These are phyloP conservation scores for Teunomyces barrocoloradensis DNA, from an alignment of 805 yeast genomes.

Conservation along the genomic window DNA sequence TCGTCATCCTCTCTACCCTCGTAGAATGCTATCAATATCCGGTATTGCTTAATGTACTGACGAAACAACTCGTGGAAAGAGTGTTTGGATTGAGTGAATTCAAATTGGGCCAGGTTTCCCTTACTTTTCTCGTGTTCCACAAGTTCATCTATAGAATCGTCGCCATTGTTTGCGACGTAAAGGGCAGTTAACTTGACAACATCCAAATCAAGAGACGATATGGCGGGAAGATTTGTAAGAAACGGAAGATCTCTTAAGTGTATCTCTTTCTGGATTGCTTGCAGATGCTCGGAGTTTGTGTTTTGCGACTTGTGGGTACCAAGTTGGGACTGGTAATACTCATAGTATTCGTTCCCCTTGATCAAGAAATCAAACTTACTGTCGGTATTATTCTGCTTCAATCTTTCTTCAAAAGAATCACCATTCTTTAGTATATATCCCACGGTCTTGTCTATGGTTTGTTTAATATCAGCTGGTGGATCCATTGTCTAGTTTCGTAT, in stretches of 20 bases:
- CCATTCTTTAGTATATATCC: conserved; percentile 72
- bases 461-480: conserved; percentile 13
- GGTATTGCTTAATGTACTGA: conserved; percentile 57
- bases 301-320: conserved; percentile 19
- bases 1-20: conserved; percentile 8
- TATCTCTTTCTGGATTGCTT: background rate
- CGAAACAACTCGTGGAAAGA: conserved; percentile 54
- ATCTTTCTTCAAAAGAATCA: conserved; percentile 55
- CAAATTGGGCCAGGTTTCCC: conserved; percentile 55
- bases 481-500: background rate
- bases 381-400: conserved; percentile 46
- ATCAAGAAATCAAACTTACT: conserved; percentile 64
- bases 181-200: conserved; percentile 72
- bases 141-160: conserved; percentile 31
- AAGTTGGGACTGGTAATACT: conserved; percentile 54
- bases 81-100: conserved; percentile 60
- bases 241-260: conserved; percentile 2
- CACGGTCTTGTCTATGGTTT: conserved; percentile 68
- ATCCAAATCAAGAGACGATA: conserved; percentile 64
- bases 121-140: conserved; percentile 35
- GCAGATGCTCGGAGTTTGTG: conserved; percentile 2
- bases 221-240: conserved; percentile 25
- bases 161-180: conserved; percentile 61
- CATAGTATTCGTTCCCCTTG: conserved; percentile 51
- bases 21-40: conserved; percentile 15